Base-by-base conservation (phyloP, 1,139 yeast species). In the Candida sp. region DNA sequence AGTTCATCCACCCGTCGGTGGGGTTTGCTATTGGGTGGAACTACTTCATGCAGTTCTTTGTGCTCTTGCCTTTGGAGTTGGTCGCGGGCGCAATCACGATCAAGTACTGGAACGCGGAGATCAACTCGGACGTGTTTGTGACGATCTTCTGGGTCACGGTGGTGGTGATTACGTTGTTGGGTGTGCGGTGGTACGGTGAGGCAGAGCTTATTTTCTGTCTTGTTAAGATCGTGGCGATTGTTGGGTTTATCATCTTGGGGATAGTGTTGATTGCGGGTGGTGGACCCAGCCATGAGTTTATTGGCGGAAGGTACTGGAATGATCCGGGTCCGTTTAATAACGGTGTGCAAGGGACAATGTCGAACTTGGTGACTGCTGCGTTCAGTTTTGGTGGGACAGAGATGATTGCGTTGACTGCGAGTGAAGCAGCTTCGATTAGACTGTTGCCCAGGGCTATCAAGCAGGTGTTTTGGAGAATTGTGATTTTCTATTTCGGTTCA, bases 11-110 rank as follows among this genome's bases (percentile, higher is more conserved):
- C 46, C 78, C 78, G 1, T 70, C 72, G 5, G 58, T 73, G 38
- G 80, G 79, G 2, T 74, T 73, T 62, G 78, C 80, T 4, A 68
- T 73, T 22, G 79, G 77, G 7, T 74, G 78, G 78, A 75, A 75
- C 58, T 74, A 75, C 62, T 73, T 72, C 54, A 61, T 73, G 65
- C 78, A 73, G 56, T 75, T 70, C 46, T 67, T 72, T 46, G 72
- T 69, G 1, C 55, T 68, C 42, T 56, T 69, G 44, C 73, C 73
- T 1, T 63, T 69, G 44, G 78, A 74, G 54, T 61, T 75, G 46
- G 76, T 74, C 30, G 78, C 78, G 0, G 78, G 72, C 2, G 69
- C 78, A 3, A 73, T 75, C 23, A 71, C 77, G 5, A 63, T 73
- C 57, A 66, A 71, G 56, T 76, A 70, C 55, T 75, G 81, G 80